Base-by-base conservation (phyloP, 2,329 filamentous ascomycete genomes). In the Blastomyces parvus region DNA sequence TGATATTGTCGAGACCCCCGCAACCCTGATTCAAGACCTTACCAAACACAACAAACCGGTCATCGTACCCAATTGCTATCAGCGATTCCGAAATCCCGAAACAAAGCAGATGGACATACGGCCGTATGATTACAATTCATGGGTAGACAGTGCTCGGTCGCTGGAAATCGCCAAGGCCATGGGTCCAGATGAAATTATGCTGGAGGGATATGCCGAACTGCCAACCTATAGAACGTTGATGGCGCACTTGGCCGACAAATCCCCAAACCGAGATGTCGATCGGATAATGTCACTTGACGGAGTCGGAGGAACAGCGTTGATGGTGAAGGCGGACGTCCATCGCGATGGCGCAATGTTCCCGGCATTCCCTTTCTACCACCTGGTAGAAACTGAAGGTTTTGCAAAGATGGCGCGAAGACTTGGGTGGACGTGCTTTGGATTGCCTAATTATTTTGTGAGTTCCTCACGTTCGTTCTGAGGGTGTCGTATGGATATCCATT, bases 321-420 rank as follows among this genome's bases (percentile, higher is more conserved):
- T 99, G 71, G 94, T 99, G 65, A 97, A 96, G 80, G 94, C 92
- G 1, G 92, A 97, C 64, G 94, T 99, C 30, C 94, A 99, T 74
- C 86, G 94, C 33, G 94, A 99, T 72, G 94, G 94, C 25, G 93
- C 94, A 74, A 99, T 97, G 93, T 99, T 99, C 79, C 94, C 94
- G 22, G 85, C 94, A 0, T 99, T 99, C 74, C 79, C 93, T 2
- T 99, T 99, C 73, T 97, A 97, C 74, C 89, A 99, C 76, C 82
- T 99, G 65, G 95, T 99, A 65, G 94, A 99, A 81, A 97, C 94
- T 0, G 94, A 99, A 73, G 94, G 94, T 0, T 99, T 99, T 72
- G 92, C 94, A 22, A 96, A 93, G 79, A 99, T 99, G 94, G 92
- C 92, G 14, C 88, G 85, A 74, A 82, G 94, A 67, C 76, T 99